phyloP scores from a whole-genome alignment of 164 flowering plant genomes.

The Saururus chinensis region DNA sequence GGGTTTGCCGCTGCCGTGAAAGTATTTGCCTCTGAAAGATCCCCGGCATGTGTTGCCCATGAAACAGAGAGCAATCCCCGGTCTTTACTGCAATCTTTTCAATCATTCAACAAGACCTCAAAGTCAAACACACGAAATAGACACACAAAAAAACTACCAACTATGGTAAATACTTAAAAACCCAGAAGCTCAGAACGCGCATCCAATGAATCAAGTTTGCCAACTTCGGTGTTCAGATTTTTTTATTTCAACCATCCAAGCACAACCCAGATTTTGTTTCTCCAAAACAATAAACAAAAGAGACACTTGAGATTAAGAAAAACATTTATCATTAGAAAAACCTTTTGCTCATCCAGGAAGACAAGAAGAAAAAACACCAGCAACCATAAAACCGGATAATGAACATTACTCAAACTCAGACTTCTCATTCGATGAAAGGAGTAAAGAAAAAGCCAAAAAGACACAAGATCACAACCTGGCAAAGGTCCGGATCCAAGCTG shows the following conservation, averaged over 20 bases:
- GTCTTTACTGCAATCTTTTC: neutral
- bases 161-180: too few species aligned
- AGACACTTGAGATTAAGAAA: neutral
- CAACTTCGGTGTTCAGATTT: neutral
- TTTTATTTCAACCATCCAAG: neutral
- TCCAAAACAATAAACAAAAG: neutral
- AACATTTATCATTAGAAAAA: neutral
- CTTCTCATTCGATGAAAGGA: too few species aligned
- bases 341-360: neutral
- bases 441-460: neutral
- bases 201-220: neutral
- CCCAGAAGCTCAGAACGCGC: neutral
- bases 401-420: neutral
- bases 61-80: constrained; percentile 29
- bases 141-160: too few species aligned
- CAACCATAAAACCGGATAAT: neutral
- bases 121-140: neutral
- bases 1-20: constrained; percentile 58
- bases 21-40: constrained; percentile 51
- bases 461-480: neutral
- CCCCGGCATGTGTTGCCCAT: constrained; percentile 99
- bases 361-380: neutral
- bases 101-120: neutral
- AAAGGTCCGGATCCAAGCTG: neutral
- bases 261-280: neutral